Evolutionary conservation across 2,329 filamentous ascomycete species (phyloP).

Genomic region (Arthrobotrys musiformis): DNA sequence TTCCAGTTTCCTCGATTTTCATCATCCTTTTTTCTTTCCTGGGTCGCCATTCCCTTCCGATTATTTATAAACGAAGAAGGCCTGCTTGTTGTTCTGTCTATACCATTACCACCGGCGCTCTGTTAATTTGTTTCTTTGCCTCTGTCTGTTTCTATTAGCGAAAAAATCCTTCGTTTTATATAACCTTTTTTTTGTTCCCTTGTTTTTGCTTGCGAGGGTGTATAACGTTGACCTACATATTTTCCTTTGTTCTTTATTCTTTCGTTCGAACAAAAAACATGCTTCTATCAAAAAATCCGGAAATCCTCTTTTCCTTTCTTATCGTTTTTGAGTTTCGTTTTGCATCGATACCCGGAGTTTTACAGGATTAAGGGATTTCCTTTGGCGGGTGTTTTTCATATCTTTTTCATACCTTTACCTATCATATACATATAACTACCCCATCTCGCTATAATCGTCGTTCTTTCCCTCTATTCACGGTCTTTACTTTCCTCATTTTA

Average conservation of each 20-base stretch:
- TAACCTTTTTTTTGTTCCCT: conserved; percentile 24
- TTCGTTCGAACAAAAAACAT: neutral
- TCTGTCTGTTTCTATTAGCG: conserved; percentile 31
- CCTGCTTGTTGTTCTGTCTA: conserved; percentile 16
- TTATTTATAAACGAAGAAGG: conserved; percentile 55
- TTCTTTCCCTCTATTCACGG: neutral
- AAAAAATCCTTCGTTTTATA: conserved; percentile 35
- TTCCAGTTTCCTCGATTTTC: conserved; percentile 28
- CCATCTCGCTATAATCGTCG: neutral
- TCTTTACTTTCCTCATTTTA: neutral
- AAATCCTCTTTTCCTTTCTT: neutral
- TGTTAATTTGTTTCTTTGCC: conserved; percentile 2
- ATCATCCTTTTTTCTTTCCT: neutral
- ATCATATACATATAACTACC: neutral
- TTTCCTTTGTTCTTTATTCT: conserved; percentile 22
- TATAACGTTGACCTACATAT: conserved; percentile 36
- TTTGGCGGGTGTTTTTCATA: conserved; percentile 11
- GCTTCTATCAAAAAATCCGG: conserved; percentile 28
- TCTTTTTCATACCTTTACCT: conserved; percentile 3
- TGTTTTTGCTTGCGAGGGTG: conserved; percentile 1
- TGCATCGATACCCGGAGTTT: conserved; percentile 56
- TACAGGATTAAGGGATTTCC: conserved; percentile 30
- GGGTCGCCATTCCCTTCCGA: conserved; percentile 25
- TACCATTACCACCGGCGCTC: conserved; percentile 23
- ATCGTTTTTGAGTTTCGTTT: neutral